These are phyloP conservation scores for Scedosporium dehoogii DNA, from an alignment of 2,329 filamentous ascomycete species.

Conservation along the genomic window DNA sequence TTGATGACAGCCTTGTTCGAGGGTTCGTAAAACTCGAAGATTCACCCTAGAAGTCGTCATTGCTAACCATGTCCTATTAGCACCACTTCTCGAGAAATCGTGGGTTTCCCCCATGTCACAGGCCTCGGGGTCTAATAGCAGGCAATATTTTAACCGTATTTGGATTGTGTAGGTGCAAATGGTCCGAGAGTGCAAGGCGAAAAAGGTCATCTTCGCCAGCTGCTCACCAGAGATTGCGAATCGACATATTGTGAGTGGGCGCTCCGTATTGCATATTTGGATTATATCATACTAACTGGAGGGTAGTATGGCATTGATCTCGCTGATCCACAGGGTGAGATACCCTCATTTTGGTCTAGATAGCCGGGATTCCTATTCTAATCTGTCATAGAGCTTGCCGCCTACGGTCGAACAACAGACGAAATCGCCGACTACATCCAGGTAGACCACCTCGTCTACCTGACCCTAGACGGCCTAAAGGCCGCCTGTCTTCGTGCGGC, in stretches of 20 bases:
- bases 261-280: background rate
- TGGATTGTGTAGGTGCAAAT: constrained; percentile 36
- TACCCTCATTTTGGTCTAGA: background rate
- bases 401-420: constrained; percentile 26
- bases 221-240: constrained; percentile 77
- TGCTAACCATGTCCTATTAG: background rate
- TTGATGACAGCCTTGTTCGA: constrained; percentile 85
- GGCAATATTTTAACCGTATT: background rate
- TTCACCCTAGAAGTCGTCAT: background rate
- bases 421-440: constrained; percentile 33
- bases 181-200: constrained; percentile 75
- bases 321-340: constrained; percentile 25
- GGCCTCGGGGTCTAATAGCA: background rate
- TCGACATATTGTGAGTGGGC: constrained; percentile 66
- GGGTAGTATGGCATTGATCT: constrained; percentile 38
- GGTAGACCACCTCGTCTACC: constrained; percentile 45
- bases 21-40: constrained; percentile 28
- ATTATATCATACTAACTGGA: background rate
- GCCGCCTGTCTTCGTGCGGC: constrained; percentile 66
- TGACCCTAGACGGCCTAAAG: constrained; percentile 63
- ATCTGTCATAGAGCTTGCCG: constrained; percentile 25
- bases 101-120: constrained; percentile 7
- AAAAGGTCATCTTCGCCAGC: constrained; percentile 71
- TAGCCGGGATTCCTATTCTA: constrained; percentile 2
- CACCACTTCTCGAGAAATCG: constrained; percentile 55